Percentiles rank a stretch among this genome's conserved stretches.
These are phyloP conservation scores for Achaetomiella virescens DNA, from an alignment of 495 filamentous ascomycete species.

Conservation along the genomic window DNA sequence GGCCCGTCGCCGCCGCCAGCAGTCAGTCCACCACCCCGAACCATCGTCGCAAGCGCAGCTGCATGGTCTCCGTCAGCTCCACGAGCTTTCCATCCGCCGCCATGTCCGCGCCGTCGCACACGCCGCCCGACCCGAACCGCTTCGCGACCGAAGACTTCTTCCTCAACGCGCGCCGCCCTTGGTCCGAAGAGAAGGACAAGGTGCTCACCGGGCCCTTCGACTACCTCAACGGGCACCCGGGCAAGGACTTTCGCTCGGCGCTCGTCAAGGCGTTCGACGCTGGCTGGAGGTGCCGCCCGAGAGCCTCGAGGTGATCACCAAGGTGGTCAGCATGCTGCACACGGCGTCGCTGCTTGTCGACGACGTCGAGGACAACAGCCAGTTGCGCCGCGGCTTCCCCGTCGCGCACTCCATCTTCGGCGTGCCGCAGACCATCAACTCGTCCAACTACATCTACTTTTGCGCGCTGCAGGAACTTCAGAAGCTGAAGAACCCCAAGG, in stretches of 20 bases:
- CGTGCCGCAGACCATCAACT: conserved; percentile 93
- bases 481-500: conserved; percentile 64
- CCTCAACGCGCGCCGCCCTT: conserved; percentile 39
- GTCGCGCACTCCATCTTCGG: conserved; percentile 95
- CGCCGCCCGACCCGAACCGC: conserved; percentile 39
- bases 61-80: conserved; percentile 23
- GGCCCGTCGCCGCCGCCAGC: conserved; percentile 2
- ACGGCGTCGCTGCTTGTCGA: conserved; percentile 90
- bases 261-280: conserved; percentile 86
- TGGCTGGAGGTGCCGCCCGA: conserved; percentile 80
- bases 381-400: conserved; percentile 79
- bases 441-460: conserved; percentile 96
- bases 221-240: conserved; percentile 78
- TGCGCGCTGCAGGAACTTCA: conserved; percentile 74
- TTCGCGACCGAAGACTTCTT: conserved; percentile 44
- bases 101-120: conserved; percentile 29
- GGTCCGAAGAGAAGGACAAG: conserved; percentile 66
- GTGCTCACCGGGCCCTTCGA: conserved; percentile 82
- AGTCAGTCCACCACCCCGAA: conserved; percentile 1
- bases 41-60: conserved; percentile 29
- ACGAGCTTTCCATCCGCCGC: conserved; percentile 23
- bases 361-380: conserved; percentile 80
- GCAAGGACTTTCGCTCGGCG: conserved; percentile 84
- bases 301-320: conserved; percentile 74
- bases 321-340: conserved; percentile 88